These are phyloP conservation scores for Voacanga thouarsii DNA, from an alignment of 257 asterid species.

Conservation along the genomic window DNA sequence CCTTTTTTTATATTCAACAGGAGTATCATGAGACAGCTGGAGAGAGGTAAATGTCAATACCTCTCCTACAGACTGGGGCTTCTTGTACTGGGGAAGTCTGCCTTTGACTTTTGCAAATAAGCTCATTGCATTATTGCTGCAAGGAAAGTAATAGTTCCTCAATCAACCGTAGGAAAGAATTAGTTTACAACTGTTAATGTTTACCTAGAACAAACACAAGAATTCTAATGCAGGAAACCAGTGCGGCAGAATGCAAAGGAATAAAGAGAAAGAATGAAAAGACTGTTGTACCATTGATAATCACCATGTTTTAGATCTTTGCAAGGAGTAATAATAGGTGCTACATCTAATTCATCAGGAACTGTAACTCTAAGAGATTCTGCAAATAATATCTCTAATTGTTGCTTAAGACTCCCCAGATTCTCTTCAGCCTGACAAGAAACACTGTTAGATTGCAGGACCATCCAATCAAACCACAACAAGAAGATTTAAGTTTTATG, in stretches of 20 bases:
- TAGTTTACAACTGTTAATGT: not conserved
- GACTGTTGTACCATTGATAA: slow-evolving; percentile 69
- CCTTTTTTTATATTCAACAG: not conserved
- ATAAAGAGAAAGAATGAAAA: not conserved
- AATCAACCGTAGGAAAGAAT: slow-evolving; percentile 1
- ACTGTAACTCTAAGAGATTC: slow-evolving; percentile 53
- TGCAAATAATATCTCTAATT: slow-evolving; percentile 52
- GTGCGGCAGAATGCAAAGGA: not conserved
- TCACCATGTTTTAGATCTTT: slow-evolving; percentile 71
- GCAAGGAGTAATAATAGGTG: slow-evolving; percentile 67
- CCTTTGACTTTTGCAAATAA: slow-evolving; percentile 74
- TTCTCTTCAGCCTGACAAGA: slow-evolving; percentile 43
- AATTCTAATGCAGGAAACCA: not conserved
- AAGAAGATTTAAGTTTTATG: not conserved
- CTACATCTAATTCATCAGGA: slow-evolving; percentile 57
- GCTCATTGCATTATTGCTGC: slow-evolving; percentile 96
- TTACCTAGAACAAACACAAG: not conserved
- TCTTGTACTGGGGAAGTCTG: slow-evolving; percentile 52
- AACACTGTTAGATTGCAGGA: slow-evolving; percentile 11
- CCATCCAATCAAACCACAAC: slow-evolving; percentile 1
- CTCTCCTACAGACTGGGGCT: slow-evolving; percentile 85
- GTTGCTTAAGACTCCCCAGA: slow-evolving; percentile 61
- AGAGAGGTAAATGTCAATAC: slow-evolving; percentile 28
- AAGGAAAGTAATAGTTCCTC: slow-evolving; percentile 21
- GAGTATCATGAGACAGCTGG: not conserved